Conservation (phyloP, 163 green algal genomes). For the Prototheca stagnorum region DNA sequence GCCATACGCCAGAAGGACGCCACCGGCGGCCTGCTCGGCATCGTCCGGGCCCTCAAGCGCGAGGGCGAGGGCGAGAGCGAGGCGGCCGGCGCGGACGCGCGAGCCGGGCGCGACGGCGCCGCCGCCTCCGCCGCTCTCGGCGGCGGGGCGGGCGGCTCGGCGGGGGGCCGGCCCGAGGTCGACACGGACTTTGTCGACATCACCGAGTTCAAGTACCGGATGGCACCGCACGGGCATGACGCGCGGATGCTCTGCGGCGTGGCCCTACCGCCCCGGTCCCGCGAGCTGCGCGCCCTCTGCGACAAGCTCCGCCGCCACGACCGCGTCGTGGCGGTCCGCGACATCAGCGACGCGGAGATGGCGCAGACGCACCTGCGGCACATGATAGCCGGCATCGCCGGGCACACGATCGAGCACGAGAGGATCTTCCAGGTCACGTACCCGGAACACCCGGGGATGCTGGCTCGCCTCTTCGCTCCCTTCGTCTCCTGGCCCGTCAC, state of each 20-base stretch:
- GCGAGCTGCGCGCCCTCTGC: conserved; percentile 34
- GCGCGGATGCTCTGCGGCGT: conserved; percentile 63
- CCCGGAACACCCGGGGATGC: conserved; percentile 66
- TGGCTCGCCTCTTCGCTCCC: conserved; percentile 59
- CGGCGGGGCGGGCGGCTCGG: not conserved
- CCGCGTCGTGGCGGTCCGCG: conserved; percentile 36
- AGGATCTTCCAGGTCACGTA: conserved; percentile 57
- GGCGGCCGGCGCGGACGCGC: conserved; percentile 1
- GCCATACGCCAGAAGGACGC: conserved; percentile 64
- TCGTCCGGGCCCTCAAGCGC: conserved; percentile 23
- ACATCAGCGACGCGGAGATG: conserved; percentile 57
- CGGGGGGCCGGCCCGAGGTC: not conserved
- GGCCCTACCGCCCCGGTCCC: conserved; percentile 14
- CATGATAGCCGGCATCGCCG: conserved; percentile 33
- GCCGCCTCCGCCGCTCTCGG: not conserved
- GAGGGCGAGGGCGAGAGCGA: conserved; percentile 8
- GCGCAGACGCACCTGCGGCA: conserved; percentile 68
- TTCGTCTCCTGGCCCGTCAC: conserved; percentile 78
- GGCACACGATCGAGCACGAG: conserved; percentile 1
- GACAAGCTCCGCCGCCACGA: conserved; percentile 25
- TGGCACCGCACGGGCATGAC: not conserved
- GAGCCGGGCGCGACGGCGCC: not conserved
- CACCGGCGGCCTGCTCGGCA: conserved; percentile 43
- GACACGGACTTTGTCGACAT: no score
- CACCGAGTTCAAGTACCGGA: conserved; percentile 18